Evolutionary conservation across 2,329 filamentous ascomycete genomes (phyloP).

Genomic region (Hypoxylon sp.): DNA sequence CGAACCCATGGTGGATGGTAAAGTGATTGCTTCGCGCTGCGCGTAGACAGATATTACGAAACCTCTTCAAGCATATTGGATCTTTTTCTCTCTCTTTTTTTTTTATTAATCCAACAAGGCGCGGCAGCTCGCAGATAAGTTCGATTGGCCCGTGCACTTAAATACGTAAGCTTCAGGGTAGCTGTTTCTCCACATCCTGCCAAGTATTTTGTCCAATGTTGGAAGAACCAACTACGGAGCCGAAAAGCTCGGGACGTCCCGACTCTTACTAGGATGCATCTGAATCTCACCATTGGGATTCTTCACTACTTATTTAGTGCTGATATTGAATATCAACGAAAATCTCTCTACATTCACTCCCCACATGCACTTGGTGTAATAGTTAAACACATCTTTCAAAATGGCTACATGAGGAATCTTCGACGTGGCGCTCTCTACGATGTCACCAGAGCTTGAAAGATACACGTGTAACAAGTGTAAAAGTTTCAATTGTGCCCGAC

Average conservation of each 20-base stretch:
- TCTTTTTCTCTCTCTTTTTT: not conserved
- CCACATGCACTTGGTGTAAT: not conserved
- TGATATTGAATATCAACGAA: not conserved
- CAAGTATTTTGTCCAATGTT: conserved; percentile 10
- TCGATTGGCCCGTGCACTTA: conserved; percentile 23
- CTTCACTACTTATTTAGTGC: not conserved
- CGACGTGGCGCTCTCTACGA: conserved; percentile 12
- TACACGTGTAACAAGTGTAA: conserved; percentile 16
- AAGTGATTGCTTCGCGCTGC: conserved; percentile 10
- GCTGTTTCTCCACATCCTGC: conserved; percentile 8
- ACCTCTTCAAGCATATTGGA: not conserved
- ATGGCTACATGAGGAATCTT: conserved; percentile 4
- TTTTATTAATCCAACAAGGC: conserved; percentile 15
- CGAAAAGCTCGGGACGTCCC: conserved; percentile 12
- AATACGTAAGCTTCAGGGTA: conserved; percentile 1
- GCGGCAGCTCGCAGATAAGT: not conserved
- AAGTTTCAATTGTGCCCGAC: conserved; percentile 2
- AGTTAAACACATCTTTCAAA: not conserved
- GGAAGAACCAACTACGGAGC: conserved; percentile 8
- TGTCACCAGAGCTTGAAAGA: conserved; percentile 5
- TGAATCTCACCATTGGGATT: not conserved
- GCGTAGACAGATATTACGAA: conserved; percentile 14
- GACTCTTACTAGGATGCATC: conserved; percentile 7
- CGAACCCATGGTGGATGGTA: conserved; percentile 58
- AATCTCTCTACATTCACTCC: not conserved